phyloP scores from a whole-genome alignment of 495 filamentous ascomycete genomes.

The Cercophora sp. region DNA sequence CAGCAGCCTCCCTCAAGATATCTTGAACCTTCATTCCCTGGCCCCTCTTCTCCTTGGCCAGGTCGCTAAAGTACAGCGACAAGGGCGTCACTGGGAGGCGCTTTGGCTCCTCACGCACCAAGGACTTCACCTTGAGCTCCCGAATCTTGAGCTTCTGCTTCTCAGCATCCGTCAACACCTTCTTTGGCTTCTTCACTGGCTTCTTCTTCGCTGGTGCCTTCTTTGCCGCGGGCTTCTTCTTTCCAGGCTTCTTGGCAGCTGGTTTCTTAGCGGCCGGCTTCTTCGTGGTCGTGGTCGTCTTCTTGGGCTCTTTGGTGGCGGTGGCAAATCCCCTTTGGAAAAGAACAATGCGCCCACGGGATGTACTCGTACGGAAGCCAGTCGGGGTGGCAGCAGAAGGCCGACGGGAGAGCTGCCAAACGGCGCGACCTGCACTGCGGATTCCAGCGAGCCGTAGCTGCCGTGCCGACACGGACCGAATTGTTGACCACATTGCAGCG shows the following conservation, averaged over 20 bases:
- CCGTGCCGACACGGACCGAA: conserved; percentile 24
- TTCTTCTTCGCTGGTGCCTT: conserved; percentile 22
- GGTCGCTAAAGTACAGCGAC: no score
- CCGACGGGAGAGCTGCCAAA: no score
- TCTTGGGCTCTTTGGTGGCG: conserved; percentile 13
- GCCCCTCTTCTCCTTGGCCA: no score
- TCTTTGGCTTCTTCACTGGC: conserved; percentile 11
- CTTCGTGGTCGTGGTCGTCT: conserved; percentile 16
- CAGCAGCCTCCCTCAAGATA: no score
- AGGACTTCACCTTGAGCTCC: no score
- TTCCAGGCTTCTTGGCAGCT: conserved; percentile 13
- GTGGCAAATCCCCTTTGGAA: conserved; percentile 15
- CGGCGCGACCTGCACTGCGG: conserved; percentile 6
- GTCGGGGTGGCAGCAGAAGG: background rate
- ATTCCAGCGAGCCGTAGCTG: conserved; percentile 12
- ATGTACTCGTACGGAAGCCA: background rate
- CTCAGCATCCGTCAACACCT: conserved; percentile 7
- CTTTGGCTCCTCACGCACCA: no score
- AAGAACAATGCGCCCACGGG: conserved; percentile 12
- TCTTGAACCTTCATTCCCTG: no score
- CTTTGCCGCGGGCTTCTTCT: conserved; percentile 17
- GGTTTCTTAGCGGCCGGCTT: conserved; percentile 23
- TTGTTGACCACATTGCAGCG: conserved; percentile 26
- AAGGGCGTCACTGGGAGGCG: no score
- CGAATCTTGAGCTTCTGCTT: conserved; percentile 17